A percentile compares a stretch with the other conserved stretches of the same genome.
phyloP scores from a whole-genome alignment of 1,284 basidiomycete genomes.

The Clitocybe nebularis region DNA sequence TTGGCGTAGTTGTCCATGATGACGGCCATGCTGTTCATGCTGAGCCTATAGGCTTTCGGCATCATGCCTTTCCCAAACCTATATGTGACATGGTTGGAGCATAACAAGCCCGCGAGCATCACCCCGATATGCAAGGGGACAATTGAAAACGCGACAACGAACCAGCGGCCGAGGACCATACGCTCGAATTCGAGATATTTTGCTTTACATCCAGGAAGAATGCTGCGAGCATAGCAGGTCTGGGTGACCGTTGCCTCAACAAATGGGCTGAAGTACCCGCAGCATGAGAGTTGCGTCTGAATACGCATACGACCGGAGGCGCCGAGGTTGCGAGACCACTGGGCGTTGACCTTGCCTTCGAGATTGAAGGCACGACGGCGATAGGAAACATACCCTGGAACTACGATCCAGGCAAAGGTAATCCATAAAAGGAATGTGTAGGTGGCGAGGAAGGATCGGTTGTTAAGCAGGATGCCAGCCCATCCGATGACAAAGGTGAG shows the following conservation, averaged over 20 bases:
- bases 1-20: slow-evolving; percentile 70
- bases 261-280: slow-evolving; percentile 68
- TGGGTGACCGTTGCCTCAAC: slow-evolving; percentile 63
- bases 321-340: slow-evolving; percentile 60
- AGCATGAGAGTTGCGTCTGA: slow-evolving; percentile 63
- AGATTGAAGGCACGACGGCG: slow-evolving; percentile 64
- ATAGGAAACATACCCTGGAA: slow-evolving; percentile 71
- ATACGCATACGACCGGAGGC: slow-evolving; percentile 50
- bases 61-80: slow-evolving; percentile 77
- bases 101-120: slow-evolving; percentile 55
- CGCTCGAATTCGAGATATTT: slow-evolving; percentile 52
- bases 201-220: slow-evolving; percentile 62
- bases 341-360: slow-evolving; percentile 67
- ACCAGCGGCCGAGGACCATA: slow-evolving; percentile 51
- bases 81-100: slow-evolving; percentile 75
- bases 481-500: slow-evolving; percentile 59
- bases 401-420: slow-evolving; percentile 56
- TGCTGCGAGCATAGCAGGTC: slow-evolving; percentile 62
- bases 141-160: slow-evolving; percentile 51
- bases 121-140: slow-evolving; percentile 56
- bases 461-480: slow-evolving; percentile 66
- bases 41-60: slow-evolving; percentile 67
- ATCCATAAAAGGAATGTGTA: slow-evolving; percentile 67
- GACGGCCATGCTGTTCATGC: slow-evolving; percentile 61
- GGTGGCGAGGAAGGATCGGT: slow-evolving; percentile 62